Percentiles rank a stretch among this genome's conserved stretches.
phyloP scores from a whole-genome alignment of 1,284 basidiomycete genomes.

The Ganoderma multipileum region DNA sequence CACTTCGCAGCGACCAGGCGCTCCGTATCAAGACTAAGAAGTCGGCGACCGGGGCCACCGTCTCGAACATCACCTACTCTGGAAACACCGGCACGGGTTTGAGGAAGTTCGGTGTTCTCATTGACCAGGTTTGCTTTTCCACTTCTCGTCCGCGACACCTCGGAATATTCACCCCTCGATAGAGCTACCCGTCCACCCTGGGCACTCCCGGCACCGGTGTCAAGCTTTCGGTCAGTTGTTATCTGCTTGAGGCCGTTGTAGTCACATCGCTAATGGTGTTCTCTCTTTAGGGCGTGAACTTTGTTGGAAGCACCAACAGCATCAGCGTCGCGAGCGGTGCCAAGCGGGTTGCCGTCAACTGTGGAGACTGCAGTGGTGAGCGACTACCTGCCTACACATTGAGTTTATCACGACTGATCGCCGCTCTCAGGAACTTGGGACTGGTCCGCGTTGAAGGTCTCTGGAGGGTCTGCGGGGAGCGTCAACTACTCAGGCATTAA shows the following conservation, averaged over 20 bases:
- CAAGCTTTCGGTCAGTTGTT: conserved; percentile 34
- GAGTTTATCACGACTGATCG: neutral
- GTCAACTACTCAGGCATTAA: conserved; percentile 46
- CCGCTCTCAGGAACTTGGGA: conserved; percentile 52
- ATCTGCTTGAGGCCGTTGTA: neutral
- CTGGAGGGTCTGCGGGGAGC: conserved; percentile 50
- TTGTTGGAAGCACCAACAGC: conserved; percentile 36
- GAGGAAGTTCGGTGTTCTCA: conserved; percentile 45
- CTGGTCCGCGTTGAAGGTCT: conserved; percentile 54
- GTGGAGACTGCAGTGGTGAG: conserved; percentile 42
- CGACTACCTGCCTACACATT: neutral
- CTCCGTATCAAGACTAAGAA: conserved; percentile 50
- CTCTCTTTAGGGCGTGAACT: conserved; percentile 38
- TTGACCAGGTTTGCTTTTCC: conserved; percentile 40
- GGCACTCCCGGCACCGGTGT: conserved; percentile 46
- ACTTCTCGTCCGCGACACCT: neutral
- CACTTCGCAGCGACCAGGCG: conserved; percentile 43
- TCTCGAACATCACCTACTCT: conserved; percentile 47
- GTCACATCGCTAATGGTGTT: neutral
- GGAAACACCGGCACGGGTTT: conserved; percentile 38
- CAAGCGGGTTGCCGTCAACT: conserved; percentile 41
- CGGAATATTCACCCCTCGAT: neutral
- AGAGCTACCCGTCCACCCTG: conserved; percentile 47
- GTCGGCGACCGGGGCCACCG: conserved; percentile 42
- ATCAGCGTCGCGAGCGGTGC: conserved; percentile 38